These are phyloP conservation scores for Sicyos baderoa DNA, from an alignment of 306 rosid genomes.

Conservation along the genomic window DNA sequence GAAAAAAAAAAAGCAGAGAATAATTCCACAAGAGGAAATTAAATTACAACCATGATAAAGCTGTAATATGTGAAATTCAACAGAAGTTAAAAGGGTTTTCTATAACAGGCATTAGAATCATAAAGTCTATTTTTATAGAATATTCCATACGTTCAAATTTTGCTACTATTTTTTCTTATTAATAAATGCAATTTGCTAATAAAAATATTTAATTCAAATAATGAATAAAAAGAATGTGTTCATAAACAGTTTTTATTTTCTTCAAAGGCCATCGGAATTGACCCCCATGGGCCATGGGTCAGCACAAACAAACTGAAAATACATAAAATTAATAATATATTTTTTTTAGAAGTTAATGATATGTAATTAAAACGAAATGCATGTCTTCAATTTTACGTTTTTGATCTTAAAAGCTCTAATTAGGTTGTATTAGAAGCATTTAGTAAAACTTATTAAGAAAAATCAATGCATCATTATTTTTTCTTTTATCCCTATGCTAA, in stretches of 20 bases:
- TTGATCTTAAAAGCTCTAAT: no score
- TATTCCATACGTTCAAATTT: background rate
- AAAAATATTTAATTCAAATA: background rate
- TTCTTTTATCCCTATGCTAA: no score
- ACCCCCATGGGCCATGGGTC: background rate
- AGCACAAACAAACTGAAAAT: no score
- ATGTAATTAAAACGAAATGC: no score
- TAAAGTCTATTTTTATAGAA: conserved; percentile 3
- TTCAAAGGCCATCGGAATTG: background rate
- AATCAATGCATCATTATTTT: no score
- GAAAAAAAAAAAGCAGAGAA: background rate
- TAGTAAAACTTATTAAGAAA: no score
- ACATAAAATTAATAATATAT: no score
- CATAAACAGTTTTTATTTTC: background rate
- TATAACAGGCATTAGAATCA: background rate
- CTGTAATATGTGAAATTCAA: background rate
- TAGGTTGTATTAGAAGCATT: no score
- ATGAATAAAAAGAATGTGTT: background rate
- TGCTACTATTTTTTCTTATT: background rate
- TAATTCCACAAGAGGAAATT: background rate
- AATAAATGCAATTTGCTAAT: background rate
- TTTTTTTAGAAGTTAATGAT: no score
- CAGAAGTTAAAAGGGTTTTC: background rate
- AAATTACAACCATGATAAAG: background rate
- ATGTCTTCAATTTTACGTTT: no score